Evolutionary conservation across 768 basidiomycete species (phyloP), one percentile per base, ranked within the genome.

Genomic region (Lactarius hengduanensis): DNA sequence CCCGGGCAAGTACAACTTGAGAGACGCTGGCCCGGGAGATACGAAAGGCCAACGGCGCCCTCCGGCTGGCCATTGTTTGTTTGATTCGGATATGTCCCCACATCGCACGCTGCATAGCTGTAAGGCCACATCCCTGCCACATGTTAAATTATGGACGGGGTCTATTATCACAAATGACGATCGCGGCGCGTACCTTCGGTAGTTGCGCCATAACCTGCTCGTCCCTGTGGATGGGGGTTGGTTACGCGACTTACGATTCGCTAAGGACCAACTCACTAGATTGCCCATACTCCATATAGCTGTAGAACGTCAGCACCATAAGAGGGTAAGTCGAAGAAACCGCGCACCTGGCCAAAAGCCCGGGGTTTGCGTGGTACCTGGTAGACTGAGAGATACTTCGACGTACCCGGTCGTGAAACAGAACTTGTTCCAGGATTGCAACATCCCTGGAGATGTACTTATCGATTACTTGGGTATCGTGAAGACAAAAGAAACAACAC

Each of bases 361-460:
- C 13, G 89, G 84, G 18, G 82, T 80, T 47, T 72, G 69, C 1
- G 83, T 78, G 13, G 79, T 76, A 6, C 91, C 92, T 20, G 92
- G 91, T 70, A 93, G 74, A 73, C 89, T 91, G 22, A 93, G 71
- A n/a, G 81, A 84, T 3, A 89, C 85, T 77, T 97, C 97, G 64
- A 98, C 80, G 73, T 95, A 94, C 2, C 93, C 94, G 0, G 93
- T 94, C 18, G 88, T 96, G 78, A 95, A 97, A 78, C 96, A 98
- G 62, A 97, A 77, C 77, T 97, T 93, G 78, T 97, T 96, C 95
- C 96, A 97, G 15, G 87, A 84, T 70, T 90, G 87, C 11, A 95
- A 61, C 88, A 89, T 89, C 43, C 68, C 70, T 71, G 28, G 8
- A 20, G 41, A 47, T 26, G 50, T 7, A 53, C 13, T 6, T 8